Evolutionary conservation across 2,329 filamentous ascomycete species (phyloP), one percentile per base, ranked within the genome.

Genomic region (Tolypocladium endophyticum): DNA sequence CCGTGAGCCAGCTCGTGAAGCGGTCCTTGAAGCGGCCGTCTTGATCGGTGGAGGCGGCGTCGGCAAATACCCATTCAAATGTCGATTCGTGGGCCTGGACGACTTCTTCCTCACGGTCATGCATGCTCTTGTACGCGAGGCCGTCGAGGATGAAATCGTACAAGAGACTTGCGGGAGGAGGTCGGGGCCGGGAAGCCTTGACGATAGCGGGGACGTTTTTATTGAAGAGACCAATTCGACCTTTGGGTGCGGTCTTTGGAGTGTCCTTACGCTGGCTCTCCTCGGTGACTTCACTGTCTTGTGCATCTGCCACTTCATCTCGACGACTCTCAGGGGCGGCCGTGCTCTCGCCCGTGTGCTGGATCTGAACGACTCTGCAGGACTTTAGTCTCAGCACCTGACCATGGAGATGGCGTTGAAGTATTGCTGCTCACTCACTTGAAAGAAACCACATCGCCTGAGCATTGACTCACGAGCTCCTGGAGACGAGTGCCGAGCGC

Each of bases 41-140:
- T 30, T 60, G 61, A 33, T 35, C 20, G 12, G 36, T 18, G 6
- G 20, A 55, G 56, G 55, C 54, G 38, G 2, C 54, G 3, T 61
- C 56, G 4, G 67, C 61, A 45, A 74, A 75, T 1, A 74, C 69
- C 74, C 74, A 76, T 39, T 74, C 66, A 36, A 76, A 71, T 0
- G 74, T 76, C 7, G 45, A 50, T 5, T 4, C 45, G 67, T 72
- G 66, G 2, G 70, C 70, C 41, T 67, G 64, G 1, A 67, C 66
- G 18, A 72, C 69, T 58, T 72, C 68, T 4, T 67, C 66, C 4
- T 71, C 69, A 18, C 70, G 65, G 36, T 70, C 68, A 20, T 65
- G 61, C 70, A 72, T 72, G 57, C 65, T 70, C 53, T 67, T 71
- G 60, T 71, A 72, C 2, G 69, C 65, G 18, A 72, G 67, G 16